A percentile compares a stretch with the other conserved stretches of the same genome.
Evolutionary conservation across 768 basidiomycete genomes (phyloP).

Genomic region (Russula emetica): DNA sequence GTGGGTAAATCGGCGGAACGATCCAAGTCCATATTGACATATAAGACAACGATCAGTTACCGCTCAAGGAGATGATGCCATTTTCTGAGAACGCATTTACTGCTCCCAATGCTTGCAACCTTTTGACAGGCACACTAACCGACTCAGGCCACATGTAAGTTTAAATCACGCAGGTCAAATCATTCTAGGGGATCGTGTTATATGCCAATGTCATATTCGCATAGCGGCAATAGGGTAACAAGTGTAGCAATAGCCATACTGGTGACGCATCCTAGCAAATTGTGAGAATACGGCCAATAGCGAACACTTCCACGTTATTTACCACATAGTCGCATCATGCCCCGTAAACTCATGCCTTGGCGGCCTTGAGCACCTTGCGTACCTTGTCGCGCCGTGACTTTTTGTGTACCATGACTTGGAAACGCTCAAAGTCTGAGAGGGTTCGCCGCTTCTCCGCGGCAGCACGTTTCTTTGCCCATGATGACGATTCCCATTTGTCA

Average conservation of each 20-base stretch:
- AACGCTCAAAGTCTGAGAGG: conserved; percentile 88
- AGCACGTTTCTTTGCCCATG: conserved; percentile 85
- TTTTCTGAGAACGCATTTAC: not conserved
- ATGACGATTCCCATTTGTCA: conserved; percentile 83
- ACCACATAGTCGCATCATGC: not conserved
- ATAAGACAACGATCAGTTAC: not conserved
- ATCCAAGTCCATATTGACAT: not conserved
- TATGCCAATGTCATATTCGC: conserved; percentile 15
- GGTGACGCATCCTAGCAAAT: not conserved
- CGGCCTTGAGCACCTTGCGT: conserved; percentile 62
- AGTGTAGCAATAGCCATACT: conserved; percentile 9
- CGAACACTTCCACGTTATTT: not conserved
- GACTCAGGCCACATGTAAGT: not conserved
- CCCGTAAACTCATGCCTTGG: conserved; percentile 41
- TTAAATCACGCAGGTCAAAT: not conserved
- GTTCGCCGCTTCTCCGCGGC: conserved; percentile 68
- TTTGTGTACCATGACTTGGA: conserved; percentile 84
- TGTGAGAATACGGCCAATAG: not conserved
- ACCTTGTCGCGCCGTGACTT: conserved; percentile 78
- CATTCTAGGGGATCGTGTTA: not conserved
- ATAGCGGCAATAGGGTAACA: conserved; percentile 5
- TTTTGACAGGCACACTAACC: not conserved
- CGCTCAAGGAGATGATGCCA: not conserved
- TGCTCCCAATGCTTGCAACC: not conserved
- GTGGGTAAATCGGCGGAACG: not conserved